Conservation (phyloP, 768 basidiomycete genomes). For the Galerina marginata region DNA sequence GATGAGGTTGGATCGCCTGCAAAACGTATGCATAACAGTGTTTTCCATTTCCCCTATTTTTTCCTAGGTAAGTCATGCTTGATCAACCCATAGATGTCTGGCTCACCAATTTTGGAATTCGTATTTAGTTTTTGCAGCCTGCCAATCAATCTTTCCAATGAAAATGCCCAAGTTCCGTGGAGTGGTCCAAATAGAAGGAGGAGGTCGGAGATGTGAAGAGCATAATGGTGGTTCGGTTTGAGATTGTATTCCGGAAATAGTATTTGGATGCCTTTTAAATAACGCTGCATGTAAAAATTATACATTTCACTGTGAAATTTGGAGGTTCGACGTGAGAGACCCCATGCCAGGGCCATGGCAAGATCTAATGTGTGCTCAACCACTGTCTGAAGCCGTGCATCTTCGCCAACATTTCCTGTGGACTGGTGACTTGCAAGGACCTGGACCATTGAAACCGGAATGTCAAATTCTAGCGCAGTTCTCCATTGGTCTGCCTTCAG, state of each 20-base stretch:
- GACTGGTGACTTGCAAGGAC: background rate
- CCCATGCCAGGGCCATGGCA: constrained; percentile 21
- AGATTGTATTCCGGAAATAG: background rate
- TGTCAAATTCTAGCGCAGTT: constrained; percentile 25
- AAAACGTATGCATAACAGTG: too few relatives aligned
- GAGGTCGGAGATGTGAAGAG: constrained; percentile 24
- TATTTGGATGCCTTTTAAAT: constrained; percentile 35
- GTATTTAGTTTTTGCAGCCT: background rate
- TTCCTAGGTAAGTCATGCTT: too few relatives aligned
- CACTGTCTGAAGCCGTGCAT: constrained; percentile 9
- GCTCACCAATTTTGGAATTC: background rate
- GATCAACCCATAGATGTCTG: too few relatives aligned
- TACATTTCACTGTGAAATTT: constrained; percentile 15
- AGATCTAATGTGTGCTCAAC: constrained; percentile 21
- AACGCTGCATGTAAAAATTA: constrained; percentile 13
- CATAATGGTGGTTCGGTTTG: constrained; percentile 20
- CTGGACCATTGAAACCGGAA: constrained; percentile 22
- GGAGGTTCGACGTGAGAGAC: constrained; percentile 14
- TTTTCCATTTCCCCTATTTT: background rate
- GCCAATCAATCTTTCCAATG: constrained; percentile 1
- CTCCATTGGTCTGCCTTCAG: constrained; percentile 31
- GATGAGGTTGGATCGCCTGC: too few relatives aligned
- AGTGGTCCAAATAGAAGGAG: constrained; percentile 34
- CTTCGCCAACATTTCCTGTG: background rate
- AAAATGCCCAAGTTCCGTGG: constrained; percentile 7